A percentile compares a stretch with the other conserved stretches of the same genome.
These are phyloP conservation scores for Coemansia sp. DNA, from an alignment of 192 early-diverging fungal species.

Conservation along the genomic window DNA sequence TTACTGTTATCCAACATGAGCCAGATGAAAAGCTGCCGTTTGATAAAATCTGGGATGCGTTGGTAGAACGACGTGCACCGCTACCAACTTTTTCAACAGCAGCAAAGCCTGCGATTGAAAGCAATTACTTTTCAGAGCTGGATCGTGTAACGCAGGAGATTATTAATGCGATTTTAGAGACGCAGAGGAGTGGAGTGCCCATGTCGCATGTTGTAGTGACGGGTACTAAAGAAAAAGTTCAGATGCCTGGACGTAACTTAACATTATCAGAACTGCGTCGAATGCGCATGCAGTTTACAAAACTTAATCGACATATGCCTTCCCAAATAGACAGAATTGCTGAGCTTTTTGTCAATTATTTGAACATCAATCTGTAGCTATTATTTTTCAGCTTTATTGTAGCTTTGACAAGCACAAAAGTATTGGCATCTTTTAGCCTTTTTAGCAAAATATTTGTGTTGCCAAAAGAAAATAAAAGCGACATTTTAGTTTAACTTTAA, in stretches of 20 bases:
- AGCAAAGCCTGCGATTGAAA: slow-evolving; percentile 83
- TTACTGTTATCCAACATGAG: slow-evolving; percentile 79
- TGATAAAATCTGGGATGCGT: slow-evolving; percentile 72
- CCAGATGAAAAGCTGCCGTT: slow-evolving; percentile 53
- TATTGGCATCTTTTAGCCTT: neutral
- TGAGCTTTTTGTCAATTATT: slow-evolving; percentile 86
- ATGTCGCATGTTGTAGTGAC: slow-evolving; percentile 62
- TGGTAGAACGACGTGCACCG: slow-evolving; percentile 69
- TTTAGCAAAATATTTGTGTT: neutral
- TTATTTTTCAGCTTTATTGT: no score
- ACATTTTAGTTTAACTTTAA: neutral
- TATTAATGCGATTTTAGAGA: slow-evolving; percentile 72
- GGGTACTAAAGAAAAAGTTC: slow-evolving; percentile 34
- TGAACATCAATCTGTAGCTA: slow-evolving; percentile 77
- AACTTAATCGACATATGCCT: slow-evolving; percentile 86
- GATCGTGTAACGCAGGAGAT: slow-evolving; percentile 80
- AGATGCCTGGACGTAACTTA: slow-evolving; percentile 70
- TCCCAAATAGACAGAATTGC: slow-evolving; percentile 68
- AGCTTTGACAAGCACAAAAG: neutral
- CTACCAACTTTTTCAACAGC: slow-evolving; percentile 87
- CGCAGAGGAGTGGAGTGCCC: slow-evolving; percentile 67
- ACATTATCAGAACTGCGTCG: slow-evolving; percentile 80
- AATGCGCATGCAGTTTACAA: slow-evolving; percentile 76
- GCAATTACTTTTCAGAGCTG: slow-evolving; percentile 90
- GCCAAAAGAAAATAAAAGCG: neutral